Percentiles rank a stretch among this genome's conserved stretches.
Evolutionary conservation across 2,329 filamentous ascomycete genomes (phyloP).

Genomic region (Nigrograna mackinnonii): DNA sequence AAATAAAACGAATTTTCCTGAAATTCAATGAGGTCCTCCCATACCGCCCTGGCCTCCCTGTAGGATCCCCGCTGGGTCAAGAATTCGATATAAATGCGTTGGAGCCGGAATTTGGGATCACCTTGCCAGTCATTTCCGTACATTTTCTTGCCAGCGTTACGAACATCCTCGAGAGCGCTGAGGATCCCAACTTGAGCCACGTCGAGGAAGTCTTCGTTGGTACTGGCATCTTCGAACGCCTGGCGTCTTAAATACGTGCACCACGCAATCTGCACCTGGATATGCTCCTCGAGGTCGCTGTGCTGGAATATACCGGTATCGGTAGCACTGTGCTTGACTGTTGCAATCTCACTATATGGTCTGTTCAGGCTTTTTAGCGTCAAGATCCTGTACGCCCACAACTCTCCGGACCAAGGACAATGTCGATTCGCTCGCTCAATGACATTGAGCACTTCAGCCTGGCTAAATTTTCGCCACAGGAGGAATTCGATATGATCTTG

Average conservation of each 20-base stretch:
- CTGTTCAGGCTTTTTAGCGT: slow-evolving; percentile 78
- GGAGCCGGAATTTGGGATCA: slow-evolving; percentile 86
- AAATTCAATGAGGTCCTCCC: slow-evolving; percentile 70
- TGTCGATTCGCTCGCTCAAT: slow-evolving; percentile 83
- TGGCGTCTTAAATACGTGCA: slow-evolving; percentile 89
- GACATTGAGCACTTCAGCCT: slow-evolving; percentile 65
- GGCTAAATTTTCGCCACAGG: slow-evolving; percentile 51
- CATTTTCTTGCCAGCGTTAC: slow-evolving; percentile 74
- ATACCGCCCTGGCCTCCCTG: slow-evolving; percentile 76
- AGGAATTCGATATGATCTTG: slow-evolving; percentile 81
- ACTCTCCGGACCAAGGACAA: slow-evolving; percentile 86
- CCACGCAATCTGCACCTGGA: slow-evolving; percentile 93
- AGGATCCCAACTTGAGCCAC: slow-evolving; percentile 88
- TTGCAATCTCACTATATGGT: slow-evolving; percentile 79
- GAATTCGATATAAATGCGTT: slow-evolving; percentile 91
- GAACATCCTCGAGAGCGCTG: slow-evolving; percentile 83
- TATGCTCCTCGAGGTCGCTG: slow-evolving; percentile 82
- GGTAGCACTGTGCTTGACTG: slow-evolving; percentile 90
- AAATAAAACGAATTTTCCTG: slow-evolving; percentile 85
- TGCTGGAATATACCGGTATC: slow-evolving; percentile 82
- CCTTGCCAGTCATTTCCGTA: slow-evolving; percentile 78
- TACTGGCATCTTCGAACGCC: slow-evolving; percentile 72
- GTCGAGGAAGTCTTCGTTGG: slow-evolving; percentile 77
- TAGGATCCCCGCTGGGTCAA: slow-evolving; percentile 80
- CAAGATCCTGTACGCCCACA: slow-evolving; percentile 90